phyloP scores from a whole-genome alignment of 495 filamentous ascomycete species.

The Neurospora sp. region DNA sequence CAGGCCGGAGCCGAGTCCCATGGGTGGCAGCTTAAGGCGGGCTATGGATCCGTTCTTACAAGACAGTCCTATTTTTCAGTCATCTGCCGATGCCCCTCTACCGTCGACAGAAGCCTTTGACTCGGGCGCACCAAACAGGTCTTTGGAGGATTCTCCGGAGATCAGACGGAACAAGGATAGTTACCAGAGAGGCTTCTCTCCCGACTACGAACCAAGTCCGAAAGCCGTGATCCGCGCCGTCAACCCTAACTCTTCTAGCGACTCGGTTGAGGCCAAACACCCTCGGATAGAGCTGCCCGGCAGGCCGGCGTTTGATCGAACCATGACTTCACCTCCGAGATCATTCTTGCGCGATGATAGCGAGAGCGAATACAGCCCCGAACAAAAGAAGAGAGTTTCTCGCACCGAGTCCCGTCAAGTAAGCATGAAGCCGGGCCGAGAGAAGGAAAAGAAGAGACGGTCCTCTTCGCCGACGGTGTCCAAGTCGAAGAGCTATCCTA shows the following conservation, averaged over 20 bases:
- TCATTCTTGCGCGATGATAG: constrained; percentile 31
- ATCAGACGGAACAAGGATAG: neutral
- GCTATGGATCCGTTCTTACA: constrained; percentile 83
- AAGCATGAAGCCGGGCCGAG: constrained; percentile 11
- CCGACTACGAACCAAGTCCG: constrained; percentile 51
- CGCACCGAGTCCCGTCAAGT: constrained; percentile 6
- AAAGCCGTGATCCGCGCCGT: constrained; percentile 50
- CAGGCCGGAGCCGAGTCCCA: constrained; percentile 50
- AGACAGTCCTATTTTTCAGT: constrained; percentile 15
- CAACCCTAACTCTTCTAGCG: constrained; percentile 21
- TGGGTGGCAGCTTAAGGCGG: constrained; percentile 66
- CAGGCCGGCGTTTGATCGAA: constrained; percentile 7
- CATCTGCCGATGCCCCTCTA: constrained; percentile 10
- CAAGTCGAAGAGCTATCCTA: constrained; percentile 26
- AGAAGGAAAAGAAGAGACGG: constrained; percentile 9
- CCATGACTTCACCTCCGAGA: constrained; percentile 15
- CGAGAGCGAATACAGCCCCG: constrained; percentile 27
- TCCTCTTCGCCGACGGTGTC: constrained; percentile 23
- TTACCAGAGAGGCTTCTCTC: constrained; percentile 45
- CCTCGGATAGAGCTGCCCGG: constrained; percentile 10
- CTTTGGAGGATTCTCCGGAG: neutral
- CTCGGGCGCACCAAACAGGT: neutral
- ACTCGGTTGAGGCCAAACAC: neutral
- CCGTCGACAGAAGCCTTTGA: constrained; percentile 4
- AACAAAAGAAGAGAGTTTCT: constrained; percentile 9